Base-by-base conservation (phyloP, 2,329 filamentous ascomycete species). In the Sclerotiophoma versabilis region DNA sequence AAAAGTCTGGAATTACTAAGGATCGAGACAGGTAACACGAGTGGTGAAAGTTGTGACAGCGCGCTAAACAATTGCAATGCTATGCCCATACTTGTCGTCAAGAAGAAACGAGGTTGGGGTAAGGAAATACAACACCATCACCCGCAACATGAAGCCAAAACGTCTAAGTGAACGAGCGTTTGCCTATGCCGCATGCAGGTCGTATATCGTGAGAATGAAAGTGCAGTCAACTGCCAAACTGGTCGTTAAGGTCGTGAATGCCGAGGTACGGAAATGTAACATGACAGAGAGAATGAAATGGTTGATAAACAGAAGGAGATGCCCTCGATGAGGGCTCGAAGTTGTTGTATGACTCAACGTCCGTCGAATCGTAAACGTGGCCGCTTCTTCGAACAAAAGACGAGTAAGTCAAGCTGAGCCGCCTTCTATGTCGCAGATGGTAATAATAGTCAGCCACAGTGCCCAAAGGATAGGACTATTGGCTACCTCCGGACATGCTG, bases 171-270 rank as follows among this genome's bases (percentile, higher is more conserved):
- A 43, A 57, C 49, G 62, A 62, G 66, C 65, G 66, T 57, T 65
- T 68, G 69, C 69, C 62, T 61, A 68, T 71, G 67, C 60, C 53
- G 62, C 57, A 72, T 71, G 71, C 68, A 72, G 64, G 69, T 72
- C 70, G 64, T 73, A 68, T 72, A 68, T 73, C 71, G 62, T 71
- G 59, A 65, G 61, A 63, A 66, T 44, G 53, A 55, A 69, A 60
- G 53, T 64, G 60, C 62, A 66, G 69, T 67, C 51, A 64, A 62
- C 41, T 64, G 66, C 65, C 61, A 50, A 56, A 58, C 46, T 63
- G 54, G 65, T 73, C 70, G 66, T 72, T 65, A 72, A 64, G 57
- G 59, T 74, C 71, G 69, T 74, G 39, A 75, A 73, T 70, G 68
- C 66, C 64, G 56, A 62, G 47, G 49, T 64, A 60, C 58, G 64